Base-by-base conservation (phyloP, 306 rosid species). In the Purshia tridentata region DNA sequence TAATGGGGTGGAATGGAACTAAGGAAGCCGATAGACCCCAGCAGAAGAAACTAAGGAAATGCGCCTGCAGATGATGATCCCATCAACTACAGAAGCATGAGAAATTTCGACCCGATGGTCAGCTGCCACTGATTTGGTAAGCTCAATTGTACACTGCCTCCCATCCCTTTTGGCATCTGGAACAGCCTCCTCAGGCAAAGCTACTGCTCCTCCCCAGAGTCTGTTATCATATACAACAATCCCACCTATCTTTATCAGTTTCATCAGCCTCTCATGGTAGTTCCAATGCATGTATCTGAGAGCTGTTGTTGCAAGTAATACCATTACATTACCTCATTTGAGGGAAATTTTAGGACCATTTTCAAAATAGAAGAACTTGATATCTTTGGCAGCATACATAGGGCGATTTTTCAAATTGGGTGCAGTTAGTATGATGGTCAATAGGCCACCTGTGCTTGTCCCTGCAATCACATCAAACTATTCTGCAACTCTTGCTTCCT, bases 381-480 rank as follows among this genome's bases (percentile, higher is more conserved):
- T 88, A 29, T 88, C 92, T 48, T 79, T 85, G 52, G 90, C 88
- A 0, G 86, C 87, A 50, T 56, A 85, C 15, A 88, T 19, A 18
- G 92, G 92, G 57, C 86, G 80, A 5, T 79, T 88, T 81, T 19
- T 83, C 76, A n/a, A n/a, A 41, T 88, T 60, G 19, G 88, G 90
- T 1, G 89, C 69, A n/a, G 90, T 70, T 2, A 88, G 68, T 86
- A 88, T 88, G 48, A 85, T 68, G 5, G 92, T 83, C 22, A 88
- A 76, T 23, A 88, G 70, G 16, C 92, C 92, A 0, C 84, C 85
- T 2, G 89, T 88, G 48, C 92, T 88, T 37, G 89, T 88, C 47
- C 89, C 92, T 0, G 89, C 64, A 53, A 88, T 81, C 52, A 88
- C 92, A 10, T 88, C 86, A 68, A 88, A 83, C 39, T 88, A 88